These are phyloP conservation scores for Nectriaceae sp. DNA, from an alignment of 2,329 filamentous ascomycete species.

Conservation along the genomic window DNA sequence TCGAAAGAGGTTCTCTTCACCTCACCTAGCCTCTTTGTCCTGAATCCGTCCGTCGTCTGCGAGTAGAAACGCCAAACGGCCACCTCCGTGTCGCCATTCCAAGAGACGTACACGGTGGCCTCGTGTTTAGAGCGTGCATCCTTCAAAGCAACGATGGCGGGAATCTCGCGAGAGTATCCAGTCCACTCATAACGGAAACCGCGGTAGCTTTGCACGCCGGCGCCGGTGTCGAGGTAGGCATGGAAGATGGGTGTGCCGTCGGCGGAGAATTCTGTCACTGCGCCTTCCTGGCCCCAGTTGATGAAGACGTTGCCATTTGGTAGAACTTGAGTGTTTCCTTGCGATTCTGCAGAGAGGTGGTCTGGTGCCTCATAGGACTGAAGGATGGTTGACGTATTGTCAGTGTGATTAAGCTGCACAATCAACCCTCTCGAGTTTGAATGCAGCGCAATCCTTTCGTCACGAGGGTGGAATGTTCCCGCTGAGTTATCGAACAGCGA, in stretches of 20 bases:
- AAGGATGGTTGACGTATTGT: conserved; percentile 45
- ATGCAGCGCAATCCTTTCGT: neutral
- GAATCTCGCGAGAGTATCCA: conserved; percentile 39
- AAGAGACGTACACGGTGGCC: conserved; percentile 11
- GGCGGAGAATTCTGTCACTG: conserved; percentile 47
- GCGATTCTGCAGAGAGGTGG: conserved; percentile 49
- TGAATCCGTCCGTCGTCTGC: conserved; percentile 4
- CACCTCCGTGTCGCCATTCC: conserved; percentile 18
- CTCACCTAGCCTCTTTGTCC: conserved; percentile 7
- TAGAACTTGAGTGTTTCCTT: conserved; percentile 53
- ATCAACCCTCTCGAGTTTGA: conserved; percentile 42
- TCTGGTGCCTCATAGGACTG: conserved; percentile 51
- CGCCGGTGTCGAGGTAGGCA: conserved; percentile 44
- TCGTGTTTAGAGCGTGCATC: neutral
- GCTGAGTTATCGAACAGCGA: conserved; percentile 55
- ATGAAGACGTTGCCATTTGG: conserved; percentile 55
- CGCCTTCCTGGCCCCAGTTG: conserved; percentile 57
- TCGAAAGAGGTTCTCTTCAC: conserved; percentile 10
- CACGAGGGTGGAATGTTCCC: conserved; percentile 13
- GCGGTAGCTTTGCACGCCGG: conserved; percentile 54
- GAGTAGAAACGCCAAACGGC: conserved; percentile 16
- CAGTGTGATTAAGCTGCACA: conserved; percentile 46
- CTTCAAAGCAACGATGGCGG: conserved; percentile 24
- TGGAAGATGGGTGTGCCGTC: conserved; percentile 55
- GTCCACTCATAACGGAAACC: conserved; percentile 56